Evolutionary conservation across 306 rosid genomes (phyloP).

Genomic region (Vicia villosa): DNA sequence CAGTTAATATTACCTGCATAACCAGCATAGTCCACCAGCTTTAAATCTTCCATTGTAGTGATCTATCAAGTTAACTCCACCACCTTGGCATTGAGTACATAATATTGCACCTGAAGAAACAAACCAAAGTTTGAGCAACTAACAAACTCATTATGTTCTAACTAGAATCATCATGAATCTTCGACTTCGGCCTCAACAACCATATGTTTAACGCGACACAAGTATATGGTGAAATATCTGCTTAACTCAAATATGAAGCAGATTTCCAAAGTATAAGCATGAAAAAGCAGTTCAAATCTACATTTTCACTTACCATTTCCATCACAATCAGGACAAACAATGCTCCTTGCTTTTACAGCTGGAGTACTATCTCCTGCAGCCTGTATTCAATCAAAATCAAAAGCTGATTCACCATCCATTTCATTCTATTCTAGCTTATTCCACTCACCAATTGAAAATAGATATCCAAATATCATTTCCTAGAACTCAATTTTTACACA

Average conservation of each 20-base stretch:
- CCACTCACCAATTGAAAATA: not conserved
- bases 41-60: slow-evolving; percentile 92
- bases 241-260: not conserved
- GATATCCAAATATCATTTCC: slow-evolving; percentile 3
- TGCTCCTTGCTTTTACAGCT: slow-evolving; percentile 51
- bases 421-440: slow-evolving; percentile 3
- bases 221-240: too few relatives aligned
- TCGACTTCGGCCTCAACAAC: too few relatives aligned
- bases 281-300: slow-evolving; percentile 15
- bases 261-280: not conserved
- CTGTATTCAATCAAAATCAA: slow-evolving; percentile 50
- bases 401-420: slow-evolving; percentile 1
- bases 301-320: slow-evolving; percentile 79
- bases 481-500: not conserved
- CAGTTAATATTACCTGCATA: slow-evolving; percentile 79
- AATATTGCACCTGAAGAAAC: slow-evolving; percentile 56
- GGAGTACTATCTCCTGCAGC: slow-evolving; percentile 46
- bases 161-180: too few relatives aligned
- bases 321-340: slow-evolving; percentile 73
- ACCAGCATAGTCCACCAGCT: slow-evolving; percentile 95
- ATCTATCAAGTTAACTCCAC: slow-evolving; percentile 83
- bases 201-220: too few relatives aligned
- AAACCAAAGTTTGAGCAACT: not conserved
- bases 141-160: not conserved
- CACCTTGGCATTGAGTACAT: slow-evolving; percentile 82